Evolutionary conservation across 2,329 filamentous ascomycete genomes (phyloP), one percentile per base, ranked within the genome.

Genomic region (Penicillium sp.): DNA sequence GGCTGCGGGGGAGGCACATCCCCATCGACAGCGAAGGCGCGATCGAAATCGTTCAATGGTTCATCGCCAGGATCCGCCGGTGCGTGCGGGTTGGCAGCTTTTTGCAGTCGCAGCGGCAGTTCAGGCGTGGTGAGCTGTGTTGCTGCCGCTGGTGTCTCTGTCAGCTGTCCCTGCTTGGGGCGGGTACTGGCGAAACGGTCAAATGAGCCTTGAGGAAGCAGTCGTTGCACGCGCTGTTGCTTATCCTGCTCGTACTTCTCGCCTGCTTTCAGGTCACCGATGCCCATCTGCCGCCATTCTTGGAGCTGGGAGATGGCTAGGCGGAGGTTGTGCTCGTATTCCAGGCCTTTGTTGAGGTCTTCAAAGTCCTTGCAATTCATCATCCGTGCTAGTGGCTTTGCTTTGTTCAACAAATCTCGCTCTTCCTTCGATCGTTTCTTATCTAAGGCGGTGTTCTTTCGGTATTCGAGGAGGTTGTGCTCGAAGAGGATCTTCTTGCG

Each of bases 351-450:
- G 58, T 84, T 87, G 58, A 97, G 84, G 10, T 83, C 81, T 55
- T 94, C 86, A 62, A 95, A 97, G 67, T 98, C 93, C 41, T 84
- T 78, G 60, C 85, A 85, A 61, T 91, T 95, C 91, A 97, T 96
- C 81, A 97, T 94, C 37, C 91, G 82, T 3, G 89, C 91, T 62
- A 96, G 96, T 0, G 93, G 93, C 62, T 98, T 98, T 5, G 89
- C 86, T 66, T 95, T 95, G 71, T 91, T 91, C 15, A 95, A 70
- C 13, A 97, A 72, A 46, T 97, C 93, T 47, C 85, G 81, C 68
- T 98, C 93, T 65, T 98, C 93, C 65, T 97, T 97, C 0, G 88
- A 94, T 31, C 90, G 81, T 72, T 90, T 95, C 79, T 97, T 98
- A 64, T 98, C 93, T 4, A 84, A 69, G 44, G 88, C 86, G 24